Percentiles rank a stretch among this genome's conserved stretches.
These are phyloP conservation scores for Leptographium galeiforme DNA, from an alignment of 2,329 filamentous ascomycete species.

Conservation along the genomic window DNA sequence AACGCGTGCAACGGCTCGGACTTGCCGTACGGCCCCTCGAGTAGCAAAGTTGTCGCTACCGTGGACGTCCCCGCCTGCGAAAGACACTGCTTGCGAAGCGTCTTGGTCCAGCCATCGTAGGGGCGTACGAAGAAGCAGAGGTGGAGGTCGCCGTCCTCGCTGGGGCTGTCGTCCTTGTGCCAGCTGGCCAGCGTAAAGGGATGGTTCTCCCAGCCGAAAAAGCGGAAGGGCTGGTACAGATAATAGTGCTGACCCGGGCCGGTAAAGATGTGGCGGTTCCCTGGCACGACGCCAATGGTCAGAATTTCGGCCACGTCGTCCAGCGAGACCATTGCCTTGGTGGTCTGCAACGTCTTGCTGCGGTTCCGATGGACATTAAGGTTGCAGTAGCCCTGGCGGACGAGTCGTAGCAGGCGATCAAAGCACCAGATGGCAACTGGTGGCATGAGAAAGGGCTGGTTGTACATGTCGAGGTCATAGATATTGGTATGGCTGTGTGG, in stretches of 20 bases:
- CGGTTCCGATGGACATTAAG: constrained; percentile 9
- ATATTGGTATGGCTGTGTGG: constrained; percentile 8
- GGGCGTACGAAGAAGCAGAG: constrained; percentile 10
- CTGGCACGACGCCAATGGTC: constrained; percentile 6
- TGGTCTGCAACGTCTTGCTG: constrained; percentile 1
- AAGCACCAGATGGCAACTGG: constrained; percentile 10
- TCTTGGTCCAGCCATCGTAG: constrained; percentile 12
- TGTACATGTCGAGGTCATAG: constrained; percentile 5
- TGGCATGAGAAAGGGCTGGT: constrained; percentile 10
- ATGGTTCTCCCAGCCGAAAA: constrained; percentile 33
- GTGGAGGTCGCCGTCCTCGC: not conserved
- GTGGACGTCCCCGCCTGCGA: constrained; percentile 4
- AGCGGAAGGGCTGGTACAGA: constrained; percentile 26
- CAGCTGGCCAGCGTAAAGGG: constrained; percentile 30
- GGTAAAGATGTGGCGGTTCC: constrained; percentile 10
- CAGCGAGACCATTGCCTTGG: constrained; percentile 6
- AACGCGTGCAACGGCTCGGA: constrained; percentile 8
- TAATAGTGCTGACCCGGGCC: constrained; percentile 31
- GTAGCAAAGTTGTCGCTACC: constrained; percentile 4
- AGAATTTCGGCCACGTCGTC: constrained; percentile 8
- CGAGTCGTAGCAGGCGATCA: constrained; percentile 20
- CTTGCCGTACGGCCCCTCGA: constrained; percentile 13
- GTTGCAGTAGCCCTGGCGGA: constrained; percentile 28
- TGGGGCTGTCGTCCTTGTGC: not conserved
- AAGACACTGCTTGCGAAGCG: constrained; percentile 5